A percentile compares a stretch with the other conserved stretches of the same genome.
Evolutionary conservation across 1,139 yeast genomes (phyloP).

Genomic region (Suhomyces kunorum): DNA sequence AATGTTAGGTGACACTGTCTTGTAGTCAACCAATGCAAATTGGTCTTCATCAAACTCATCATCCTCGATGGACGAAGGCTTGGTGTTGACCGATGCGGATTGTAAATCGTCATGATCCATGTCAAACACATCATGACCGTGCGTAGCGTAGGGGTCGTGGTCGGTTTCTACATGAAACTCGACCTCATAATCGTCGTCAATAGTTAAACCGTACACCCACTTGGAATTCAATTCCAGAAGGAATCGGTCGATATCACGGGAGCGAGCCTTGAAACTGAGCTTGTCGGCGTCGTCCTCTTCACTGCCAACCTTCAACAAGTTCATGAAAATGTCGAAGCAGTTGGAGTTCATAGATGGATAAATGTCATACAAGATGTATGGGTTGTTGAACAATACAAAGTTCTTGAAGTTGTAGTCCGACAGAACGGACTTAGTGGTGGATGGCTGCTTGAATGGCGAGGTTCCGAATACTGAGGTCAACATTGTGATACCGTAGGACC

Average conservation of each 20-base stretch:
- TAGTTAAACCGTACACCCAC: constrained; percentile 37
- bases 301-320: constrained; percentile 35
- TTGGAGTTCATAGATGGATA: constrained; percentile 43
- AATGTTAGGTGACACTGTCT: constrained; percentile 12
- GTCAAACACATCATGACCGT: constrained; percentile 26
- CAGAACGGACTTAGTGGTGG: constrained; percentile 21
- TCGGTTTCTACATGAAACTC: constrained; percentile 9
- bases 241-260: constrained; percentile 33
- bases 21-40: constrained; percentile 16
- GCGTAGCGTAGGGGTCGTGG: constrained; percentile 3
- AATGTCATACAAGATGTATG: constrained; percentile 41
- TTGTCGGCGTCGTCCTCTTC: constrained; percentile 34
- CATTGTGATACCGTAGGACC: constrained; percentile 47
- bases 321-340: constrained; percentile 38
- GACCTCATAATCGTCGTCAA: constrained; percentile 35
- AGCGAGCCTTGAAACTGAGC: constrained; percentile 27
- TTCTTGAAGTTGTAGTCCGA: constrained; percentile 41
- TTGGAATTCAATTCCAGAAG: constrained; percentile 30
- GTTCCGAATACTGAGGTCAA: constrained; percentile 53
- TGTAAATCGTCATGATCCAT: constrained; percentile 34
- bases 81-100: constrained; percentile 9
- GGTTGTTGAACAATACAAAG: constrained; percentile 37
- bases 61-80: constrained; percentile 14
- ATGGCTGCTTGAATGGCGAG: constrained; percentile 38
- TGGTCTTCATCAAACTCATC: constrained; percentile 13